Conservation (phyloP, 2,329 filamentous ascomycete species). For the Blumeriella jaapii region DNA sequence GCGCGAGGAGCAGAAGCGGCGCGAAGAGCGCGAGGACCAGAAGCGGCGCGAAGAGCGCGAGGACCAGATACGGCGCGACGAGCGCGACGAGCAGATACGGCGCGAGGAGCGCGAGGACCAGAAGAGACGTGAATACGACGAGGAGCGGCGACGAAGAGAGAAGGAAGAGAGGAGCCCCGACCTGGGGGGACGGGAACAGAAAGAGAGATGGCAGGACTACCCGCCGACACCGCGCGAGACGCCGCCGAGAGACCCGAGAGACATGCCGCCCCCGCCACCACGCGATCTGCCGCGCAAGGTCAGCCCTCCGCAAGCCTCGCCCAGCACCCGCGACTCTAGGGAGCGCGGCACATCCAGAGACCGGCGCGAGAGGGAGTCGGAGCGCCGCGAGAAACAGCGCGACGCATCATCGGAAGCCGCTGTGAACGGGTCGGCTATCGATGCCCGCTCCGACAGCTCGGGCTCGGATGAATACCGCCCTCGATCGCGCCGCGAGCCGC, state of each 20-base stretch:
- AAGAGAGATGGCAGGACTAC: constrained; percentile 19
- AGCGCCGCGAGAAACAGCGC: constrained; percentile 11
- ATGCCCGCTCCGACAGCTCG: constrained; percentile 18
- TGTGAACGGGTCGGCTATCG: constrained; percentile 10
- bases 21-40: constrained; percentile 18
- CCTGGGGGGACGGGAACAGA: constrained; percentile 18
- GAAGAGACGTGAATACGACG: constrained; percentile 21
- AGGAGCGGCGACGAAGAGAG: constrained; percentile 22
- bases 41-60: constrained; percentile 19
- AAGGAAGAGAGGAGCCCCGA: constrained; percentile 20
- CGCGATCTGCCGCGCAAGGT: constrained; percentile 8
- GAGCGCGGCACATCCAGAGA: constrained; percentile 32
- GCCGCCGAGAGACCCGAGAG: constrained; percentile 15
- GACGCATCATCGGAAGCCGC: constrained; percentile 11
- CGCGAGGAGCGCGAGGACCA: too few relatives aligned
- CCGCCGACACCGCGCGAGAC: constrained; percentile 18
- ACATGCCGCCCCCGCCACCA: constrained; percentile 10
- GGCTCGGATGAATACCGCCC: constrained; percentile 18
- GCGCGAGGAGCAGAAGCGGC: constrained; percentile 15
- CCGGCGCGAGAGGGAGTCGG: constrained; percentile 12
- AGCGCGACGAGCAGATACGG: too few relatives aligned
- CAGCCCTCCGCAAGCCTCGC: constrained; percentile 9
- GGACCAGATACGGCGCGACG: too few relatives aligned
- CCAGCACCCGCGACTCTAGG: constrained; percentile 32
- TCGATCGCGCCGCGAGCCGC: constrained; percentile 11